Percentiles rank a stretch among this genome's conserved stretches.
These are phyloP conservation scores for Phytophthora europaea DNA, from an alignment of 352 stramenopile genomes.

Conservation along the genomic window DNA sequence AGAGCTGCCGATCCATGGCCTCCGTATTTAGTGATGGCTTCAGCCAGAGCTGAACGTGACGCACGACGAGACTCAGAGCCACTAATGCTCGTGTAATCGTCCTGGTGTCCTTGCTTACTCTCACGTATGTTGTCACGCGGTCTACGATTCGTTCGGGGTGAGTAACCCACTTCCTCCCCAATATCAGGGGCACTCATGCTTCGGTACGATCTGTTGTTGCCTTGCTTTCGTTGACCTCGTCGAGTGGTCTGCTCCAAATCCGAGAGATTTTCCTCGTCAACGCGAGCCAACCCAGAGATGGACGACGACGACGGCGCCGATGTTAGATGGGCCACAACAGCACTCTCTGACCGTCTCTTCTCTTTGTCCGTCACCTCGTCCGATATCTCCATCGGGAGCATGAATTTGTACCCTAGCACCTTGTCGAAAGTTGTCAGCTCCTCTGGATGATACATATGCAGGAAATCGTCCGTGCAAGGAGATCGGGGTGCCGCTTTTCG, in stretches of 20 bases:
- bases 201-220: conserved; percentile 52
- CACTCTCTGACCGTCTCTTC: conserved; percentile 57
- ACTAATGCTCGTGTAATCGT: conserved; percentile 46
- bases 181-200: conserved; percentile 87
- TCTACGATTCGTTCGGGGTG: conserved; percentile 31
- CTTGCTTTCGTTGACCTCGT: conserved; percentile 34
- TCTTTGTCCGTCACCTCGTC: conserved; percentile 66
- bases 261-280: conserved; percentile 65
- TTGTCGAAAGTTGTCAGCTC: conserved; percentile 91
- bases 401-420: conserved; percentile 89
- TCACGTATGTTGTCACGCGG: conserved; percentile 52
- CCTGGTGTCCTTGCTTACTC: conserved; percentile 31
- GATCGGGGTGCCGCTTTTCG: conserved; percentile 30
- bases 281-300: conserved; percentile 42
- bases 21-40: conserved; percentile 43
- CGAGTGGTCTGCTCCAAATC: conserved; percentile 37
- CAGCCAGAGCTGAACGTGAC: conserved; percentile 38
- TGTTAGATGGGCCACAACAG: conserved; percentile 56
- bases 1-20: conserved; percentile 34
- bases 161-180: conserved; percentile 61
- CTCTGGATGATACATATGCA: conserved; percentile 88
- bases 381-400: conserved; percentile 84
- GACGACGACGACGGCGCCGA: conserved; percentile 56
- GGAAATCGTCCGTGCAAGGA: conserved; percentile 75
- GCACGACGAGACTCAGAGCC: conserved; percentile 41